Base-by-base conservation (phyloP, 352 stramenopile genomes). In the Globisporangium takayamanum region DNA sequence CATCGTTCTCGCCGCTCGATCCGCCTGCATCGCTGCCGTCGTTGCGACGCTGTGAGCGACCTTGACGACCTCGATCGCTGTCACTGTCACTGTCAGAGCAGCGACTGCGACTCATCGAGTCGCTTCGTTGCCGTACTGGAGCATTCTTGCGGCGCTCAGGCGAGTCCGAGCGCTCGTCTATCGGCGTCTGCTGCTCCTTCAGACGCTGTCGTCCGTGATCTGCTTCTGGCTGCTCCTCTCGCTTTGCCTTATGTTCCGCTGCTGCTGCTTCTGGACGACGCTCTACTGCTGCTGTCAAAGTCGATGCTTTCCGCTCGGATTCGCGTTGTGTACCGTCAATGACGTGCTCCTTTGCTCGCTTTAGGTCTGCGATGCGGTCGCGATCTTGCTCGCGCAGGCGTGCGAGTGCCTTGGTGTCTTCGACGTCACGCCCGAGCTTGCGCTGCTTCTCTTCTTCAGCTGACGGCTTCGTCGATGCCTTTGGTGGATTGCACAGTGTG, bases 401-500 rank as follows among this genome's bases (percentile, higher is more conserved):
- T 4, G 55, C 48, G 11, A 64, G 33, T 7, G 45, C 36, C 57
- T 33, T 42, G 15, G 55, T 59, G 49, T 63, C 49, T 36, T 67
- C 66, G 18, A 57, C 48, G 36, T 42, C 30, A 11, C 37, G 5
- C 22, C 53, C 41, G 15, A 26, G 26, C 36, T 53, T 58, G 42
- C 49, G 22, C 10, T 63, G 55, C 55, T 61, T 53, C 25, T 62
- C 50, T 25, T 56, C 64, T 30, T 50, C 59, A 37, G 56, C 54
- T 3, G 46, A 45, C 45, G 50, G 45, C 37, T 60, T 60, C 2
- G 55, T 44, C 39, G 59, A 59, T 3, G 66, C 52, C 46, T 59
- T 67, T 41, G 69, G 63, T 14, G 76, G 72, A 51, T 87, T 88
- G 60, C 80, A 90, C 7, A 93, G 63, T 11, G 72, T 78, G 39